These are phyloP conservation scores for Colletotrichum sp. DNA, from an alignment of 2,329 filamentous ascomycete genomes.

Conservation along the genomic window DNA sequence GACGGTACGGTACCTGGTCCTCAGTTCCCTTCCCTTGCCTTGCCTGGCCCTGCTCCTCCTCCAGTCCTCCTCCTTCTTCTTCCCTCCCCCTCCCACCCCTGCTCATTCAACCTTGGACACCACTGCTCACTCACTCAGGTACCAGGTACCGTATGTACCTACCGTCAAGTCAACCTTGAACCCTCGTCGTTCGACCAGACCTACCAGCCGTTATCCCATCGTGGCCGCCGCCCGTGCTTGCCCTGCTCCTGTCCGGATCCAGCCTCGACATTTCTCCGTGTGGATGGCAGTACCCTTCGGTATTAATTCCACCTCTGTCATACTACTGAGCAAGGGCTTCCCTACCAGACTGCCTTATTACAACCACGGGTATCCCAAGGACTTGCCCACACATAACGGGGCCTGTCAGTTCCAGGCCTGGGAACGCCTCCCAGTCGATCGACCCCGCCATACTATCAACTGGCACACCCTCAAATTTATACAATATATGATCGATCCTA, in stretches of 20 bases:
- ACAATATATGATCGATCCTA: slow-evolving; percentile 35
- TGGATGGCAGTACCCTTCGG: slow-evolving; percentile 45
- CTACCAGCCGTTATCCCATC: slow-evolving; percentile 21
- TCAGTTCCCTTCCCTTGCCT: background rate
- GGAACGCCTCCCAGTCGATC: slow-evolving; percentile 33
- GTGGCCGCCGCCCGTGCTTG: slow-evolving; percentile 37
- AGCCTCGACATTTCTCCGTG: slow-evolving; percentile 52
- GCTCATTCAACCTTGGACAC: slow-evolving; percentile 12
- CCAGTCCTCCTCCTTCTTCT: background rate
- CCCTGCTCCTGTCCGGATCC: slow-evolving; percentile 47
- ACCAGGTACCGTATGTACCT: slow-evolving; percentile 35
- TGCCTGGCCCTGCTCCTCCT: background rate
- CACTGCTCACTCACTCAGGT: slow-evolving; percentile 38
- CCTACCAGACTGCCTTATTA: slow-evolving; percentile 42
- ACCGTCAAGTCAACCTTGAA: background rate
- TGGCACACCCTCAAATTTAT: slow-evolving; percentile 42
- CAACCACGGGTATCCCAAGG: slow-evolving; percentile 21
- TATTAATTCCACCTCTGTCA: slow-evolving; percentile 54
- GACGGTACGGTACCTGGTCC: slow-evolving; percentile 1
- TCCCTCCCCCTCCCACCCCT: background rate
- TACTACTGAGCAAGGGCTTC: slow-evolving; percentile 45
- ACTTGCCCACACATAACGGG: slow-evolving; percentile 45
- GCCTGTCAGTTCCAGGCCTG: slow-evolving; percentile 42
- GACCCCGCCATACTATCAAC: slow-evolving; percentile 43
- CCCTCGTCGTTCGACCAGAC: slow-evolving; percentile 4